Base-by-base conservation (phyloP, 2,329 filamentous ascomycete genomes). In the Epichloe gansuensis region DNA sequence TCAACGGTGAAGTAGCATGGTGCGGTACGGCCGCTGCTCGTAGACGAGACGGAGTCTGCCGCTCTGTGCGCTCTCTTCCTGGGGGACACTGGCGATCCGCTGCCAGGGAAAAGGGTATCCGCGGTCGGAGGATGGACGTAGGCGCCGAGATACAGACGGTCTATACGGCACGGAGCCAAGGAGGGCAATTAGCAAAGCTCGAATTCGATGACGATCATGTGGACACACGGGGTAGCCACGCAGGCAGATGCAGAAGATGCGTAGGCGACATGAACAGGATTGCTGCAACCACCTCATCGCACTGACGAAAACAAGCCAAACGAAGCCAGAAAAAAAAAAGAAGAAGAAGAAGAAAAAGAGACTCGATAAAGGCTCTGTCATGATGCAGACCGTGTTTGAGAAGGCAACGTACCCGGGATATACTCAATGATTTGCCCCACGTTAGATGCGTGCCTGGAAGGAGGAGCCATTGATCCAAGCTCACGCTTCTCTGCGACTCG, bases 1-100 rank as follows among this genome's bases (percentile, higher is more conserved):
- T 98, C 93, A 59, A 97, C 84, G 49, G 89, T 91, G 70, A 98
- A 98, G 73, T 97, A 98, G 66, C 87, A 90, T 1, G 93, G 93
- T 51, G 83, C 72, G 58, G 74, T 56, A 49, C 63, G 58, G 15
- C 43, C 44, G 54, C 59, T 63, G 57, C 57, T 60, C 52, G 59
- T 60, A 54, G 62, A 53, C 73, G 74, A 17, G 80, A 74, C 45
- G 23, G 76, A 78, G 35, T 80, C 75, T 54, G 78, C 80, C 27
- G 79, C 76, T 67, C 83, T 76, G 55, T 84, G 79, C 11, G 62
- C 59, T 58, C 68, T 65, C 58, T 69, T 70, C 55, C 61, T 65
- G 23, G 67, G 58, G 12, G 66, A 64, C 38, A 60, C 56, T 25
- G 85, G 60, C 80, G 80, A 75, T 89, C 95, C 70, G 51, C 85